phyloP scores from a whole-genome alignment of 371 early-diverging fungal genomes.

The Circinella umbellata region DNA sequence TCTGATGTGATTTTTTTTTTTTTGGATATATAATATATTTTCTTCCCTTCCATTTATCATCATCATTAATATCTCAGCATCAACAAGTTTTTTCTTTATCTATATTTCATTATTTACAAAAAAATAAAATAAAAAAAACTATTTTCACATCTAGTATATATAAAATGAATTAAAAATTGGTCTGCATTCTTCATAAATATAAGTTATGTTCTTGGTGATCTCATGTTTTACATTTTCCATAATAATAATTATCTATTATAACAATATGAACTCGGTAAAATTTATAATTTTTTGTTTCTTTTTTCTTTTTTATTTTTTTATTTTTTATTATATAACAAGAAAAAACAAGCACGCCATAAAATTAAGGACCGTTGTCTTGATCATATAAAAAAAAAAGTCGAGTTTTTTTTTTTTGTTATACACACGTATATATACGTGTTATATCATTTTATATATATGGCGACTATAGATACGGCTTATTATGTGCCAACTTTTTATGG shows the following conservation, averaged over 20 bases:
- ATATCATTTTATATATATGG: conserved; percentile 19
- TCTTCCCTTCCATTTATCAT: no score
- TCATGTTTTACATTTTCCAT: neutral
- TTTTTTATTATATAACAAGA: neutral
- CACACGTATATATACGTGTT: neutral
- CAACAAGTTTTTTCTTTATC: no score
- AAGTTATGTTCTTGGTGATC: neutral
- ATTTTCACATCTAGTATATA: no score
- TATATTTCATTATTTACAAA: no score
- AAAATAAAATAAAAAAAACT: no score
- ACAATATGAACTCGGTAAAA: neutral
- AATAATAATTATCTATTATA: neutral
- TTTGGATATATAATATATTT: no score
- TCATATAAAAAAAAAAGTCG: no score
- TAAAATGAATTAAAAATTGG: neutral
- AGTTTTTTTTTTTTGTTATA: no score
- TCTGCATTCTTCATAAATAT: neutral
- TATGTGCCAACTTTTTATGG: conserved; percentile 50
- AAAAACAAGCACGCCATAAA: no score
- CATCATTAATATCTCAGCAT: no score
- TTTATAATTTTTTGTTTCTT: conserved; percentile 7
- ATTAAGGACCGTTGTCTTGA: no score
- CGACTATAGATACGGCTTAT: conserved; percentile 49
- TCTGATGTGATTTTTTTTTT: no score
- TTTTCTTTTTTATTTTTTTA: conserved; percentile 9